Evolutionary conservation across 768 basidiomycete species (phyloP), one percentile per base, ranked within the genome.

Genomic region (Xerocomellus dryophilus): DNA sequence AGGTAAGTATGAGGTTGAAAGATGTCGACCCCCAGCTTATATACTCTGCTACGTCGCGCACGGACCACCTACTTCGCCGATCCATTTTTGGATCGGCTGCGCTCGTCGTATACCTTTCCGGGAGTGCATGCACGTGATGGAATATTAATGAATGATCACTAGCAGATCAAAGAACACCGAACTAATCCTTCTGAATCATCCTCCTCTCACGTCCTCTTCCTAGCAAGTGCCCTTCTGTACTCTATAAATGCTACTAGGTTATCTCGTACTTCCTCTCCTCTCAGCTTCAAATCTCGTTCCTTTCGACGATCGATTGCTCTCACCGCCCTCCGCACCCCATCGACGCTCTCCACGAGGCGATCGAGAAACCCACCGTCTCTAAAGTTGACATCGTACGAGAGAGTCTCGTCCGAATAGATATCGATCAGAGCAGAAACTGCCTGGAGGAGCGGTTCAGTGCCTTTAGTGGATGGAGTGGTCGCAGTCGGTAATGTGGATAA

Each of bases 401-500:
- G 69, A 8, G 71, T 78, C 71, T 98, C 94, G 71, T 98, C 94
- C 4, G 93, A 91, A 68, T 89, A 98, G 47, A 96, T 91, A 66
- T 97, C 94, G 53, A 97, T 90, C 42, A 97, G 74, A 23, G 89
- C 89, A 14, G 93, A 92, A 9, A 81, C 76, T 2, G 83, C 82
- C 62, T 94, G 90, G 23, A 97, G 78, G 48, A 88, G 75, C 0
- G 87, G 79, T 66, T 94, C 91, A 0, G 82, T 80, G 50, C 77
- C 79, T 49, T 74, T 71, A 20, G 75, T 65, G 6, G 81, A 74
- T 1, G 76, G 66, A 0, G 66, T 62, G 11, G 58, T 56, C 5
- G 70, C 61, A 5, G 74, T 73, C 7, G 85, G 81, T 14, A 90
- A 73, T 18, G 86, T 69, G 17, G 82, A 81, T n/a, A 93, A 64